Base-by-base conservation (phyloP, 2,329 filamentous ascomycete species). In the Trichophyton verrucosum region DNA sequence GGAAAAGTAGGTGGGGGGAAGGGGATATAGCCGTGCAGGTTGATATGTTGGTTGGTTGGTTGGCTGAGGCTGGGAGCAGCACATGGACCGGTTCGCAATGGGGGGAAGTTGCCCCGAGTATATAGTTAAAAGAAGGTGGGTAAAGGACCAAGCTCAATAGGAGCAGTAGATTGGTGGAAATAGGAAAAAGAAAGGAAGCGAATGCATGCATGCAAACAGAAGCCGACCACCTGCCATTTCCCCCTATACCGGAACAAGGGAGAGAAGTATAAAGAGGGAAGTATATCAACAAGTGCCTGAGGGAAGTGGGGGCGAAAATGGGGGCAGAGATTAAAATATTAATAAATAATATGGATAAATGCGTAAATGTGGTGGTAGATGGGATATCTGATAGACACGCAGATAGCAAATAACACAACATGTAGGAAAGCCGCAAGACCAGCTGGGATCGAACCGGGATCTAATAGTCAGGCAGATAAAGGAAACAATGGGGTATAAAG, bases 131-230 rank as follows among this genome's bases (percentile, higher is more conserved):
- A 55, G 27, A 33, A 55, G 33, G 33, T 36, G 33, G 11, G 11
- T 9, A 38, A 38, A 13, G 33, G 33, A 38, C 33, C 33, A 13
- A 13, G 33, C 33, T 30, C 27, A 6, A 30, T 30, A 22, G 46
- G 15, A 42, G 38, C 38, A 42, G 40, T 44, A n/a, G 33, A 38
- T 38, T 30, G 33, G n/a, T 17, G 40, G n/a, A 44, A 44, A 7
- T 6, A 17, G 15, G n/a, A 44, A 44, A 44, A n/a, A 17, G 40
- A 44, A 55, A 55, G 33, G n/a, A 36, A 55, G 51, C 51, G 51
- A 55, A 55, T 55, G 51, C 51, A 53, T 55, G 51, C 51, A 55
- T 55, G 30, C 51, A 55, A 55, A 55, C 51, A 55, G 30, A 55
- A 55, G 27, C 27, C 51, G 33, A 55, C 51, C 51, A 36, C 51